A percentile compares a stretch with the other conserved stretches of the same genome.
phyloP scores from a whole-genome alignment of 2,329 filamentous ascomycete species.

The Cyphellophora europaea region DNA sequence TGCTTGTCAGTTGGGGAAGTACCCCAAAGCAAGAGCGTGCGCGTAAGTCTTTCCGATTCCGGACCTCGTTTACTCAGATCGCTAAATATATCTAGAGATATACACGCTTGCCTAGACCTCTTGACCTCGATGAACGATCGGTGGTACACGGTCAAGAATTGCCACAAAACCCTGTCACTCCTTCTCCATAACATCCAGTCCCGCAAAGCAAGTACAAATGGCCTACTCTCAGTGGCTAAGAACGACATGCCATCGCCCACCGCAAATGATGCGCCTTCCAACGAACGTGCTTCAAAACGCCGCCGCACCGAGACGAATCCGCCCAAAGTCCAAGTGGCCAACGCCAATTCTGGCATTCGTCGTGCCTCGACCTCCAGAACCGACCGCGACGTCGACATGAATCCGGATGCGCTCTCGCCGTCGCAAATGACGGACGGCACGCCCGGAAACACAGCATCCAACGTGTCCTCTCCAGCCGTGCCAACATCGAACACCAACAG shows the following conservation, averaged over 20 bases:
- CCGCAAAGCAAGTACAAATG: slow-evolving; percentile 14
- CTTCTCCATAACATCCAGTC: slow-evolving; percentile 25
- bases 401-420: not conserved
- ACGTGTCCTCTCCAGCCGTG: not conserved
- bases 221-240: slow-evolving; percentile 13
- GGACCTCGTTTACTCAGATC: not conserved
- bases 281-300: not conserved
- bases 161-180: slow-evolving; percentile 26
- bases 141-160: slow-evolving; percentile 32
- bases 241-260: slow-evolving; percentile 7
- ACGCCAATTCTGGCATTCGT: too few species aligned
- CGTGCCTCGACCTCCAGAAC: not conserved
- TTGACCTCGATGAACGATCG: slow-evolving; percentile 26
- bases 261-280: not conserved
- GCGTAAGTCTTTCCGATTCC: slow-evolving; percentile 18
- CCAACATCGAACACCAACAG: not conserved
- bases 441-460: not conserved
- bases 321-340: not conserved
- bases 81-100: slow-evolving; percentile 22
- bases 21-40: slow-evolving; percentile 25
- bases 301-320: not conserved
- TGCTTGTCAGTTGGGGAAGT: slow-evolving; percentile 31
- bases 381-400: not conserved
- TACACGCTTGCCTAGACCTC: slow-evolving; percentile 24
- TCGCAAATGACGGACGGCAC: not conserved